Evolutionary conservation across 148 eudicot genomes (phyloP).

Genomic region (Rhododendron molle): DNA sequence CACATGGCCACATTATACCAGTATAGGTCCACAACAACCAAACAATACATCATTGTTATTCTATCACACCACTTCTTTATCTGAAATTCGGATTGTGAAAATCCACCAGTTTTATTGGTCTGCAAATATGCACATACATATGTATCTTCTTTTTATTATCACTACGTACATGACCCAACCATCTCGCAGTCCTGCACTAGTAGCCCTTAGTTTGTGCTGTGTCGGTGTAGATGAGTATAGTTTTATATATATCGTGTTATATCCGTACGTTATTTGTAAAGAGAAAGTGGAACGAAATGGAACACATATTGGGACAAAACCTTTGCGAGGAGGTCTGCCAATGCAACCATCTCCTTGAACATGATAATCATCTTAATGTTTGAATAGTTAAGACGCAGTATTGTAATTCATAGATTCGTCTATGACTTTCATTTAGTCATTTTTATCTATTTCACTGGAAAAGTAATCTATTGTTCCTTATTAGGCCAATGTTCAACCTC

Average conservation of each 20-base stretch:
- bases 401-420: neutral
- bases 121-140: neutral
- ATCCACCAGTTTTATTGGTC: neutral
- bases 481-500: neutral
- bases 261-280: neutral
- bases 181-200: neutral
- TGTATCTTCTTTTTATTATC: neutral
- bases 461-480: neutral
- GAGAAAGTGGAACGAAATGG: neutral
- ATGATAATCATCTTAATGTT: neutral
- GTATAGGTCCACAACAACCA: neutral
- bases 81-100: neutral
- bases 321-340: neutral
- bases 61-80: neutral
- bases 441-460: neutral
- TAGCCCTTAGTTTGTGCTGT: neutral
- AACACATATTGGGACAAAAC: neutral
- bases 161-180: neutral
- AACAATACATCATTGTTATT: neutral
- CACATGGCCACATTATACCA: neutral
- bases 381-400: neutral
- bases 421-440: neutral
- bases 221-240: neutral
- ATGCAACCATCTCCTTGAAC: neutral
- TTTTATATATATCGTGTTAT: neutral